Percentiles rank a stretch among this genome's conserved stretches.
Evolutionary conservation across 495 filamentous ascomycete genomes (phyloP).

Genomic region (Aspergillus bridgeri): DNA sequence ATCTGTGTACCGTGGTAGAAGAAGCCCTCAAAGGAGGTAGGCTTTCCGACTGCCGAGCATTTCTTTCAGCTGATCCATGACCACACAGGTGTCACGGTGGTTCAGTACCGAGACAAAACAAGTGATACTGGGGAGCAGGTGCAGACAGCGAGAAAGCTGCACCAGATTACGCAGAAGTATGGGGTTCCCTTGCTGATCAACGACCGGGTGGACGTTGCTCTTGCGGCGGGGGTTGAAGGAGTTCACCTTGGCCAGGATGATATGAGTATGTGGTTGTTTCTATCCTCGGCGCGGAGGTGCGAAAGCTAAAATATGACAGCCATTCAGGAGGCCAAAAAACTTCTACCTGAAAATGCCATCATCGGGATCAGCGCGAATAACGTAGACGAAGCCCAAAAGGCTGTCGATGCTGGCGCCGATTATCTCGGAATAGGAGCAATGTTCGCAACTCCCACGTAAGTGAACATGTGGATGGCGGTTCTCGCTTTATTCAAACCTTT

Average conservation of each 20-base stretch:
- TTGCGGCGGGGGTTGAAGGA: conserved; percentile 82
- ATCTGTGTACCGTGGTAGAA: conserved; percentile 72
- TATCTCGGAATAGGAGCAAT: conserved; percentile 89
- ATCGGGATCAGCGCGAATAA: conserved; percentile 70
- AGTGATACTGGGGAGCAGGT: conserved; percentile 73
- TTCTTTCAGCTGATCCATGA: conserved; percentile 17
- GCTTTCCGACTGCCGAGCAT: conserved; percentile 4
- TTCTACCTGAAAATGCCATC: conserved; percentile 69
- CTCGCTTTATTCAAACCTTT: neutral
- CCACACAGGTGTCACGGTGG: conserved; percentile 66
- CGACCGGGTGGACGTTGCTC: conserved; percentile 88
- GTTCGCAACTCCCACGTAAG: conserved; percentile 77
- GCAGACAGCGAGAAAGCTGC: conserved; percentile 64
- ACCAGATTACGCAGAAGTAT: conserved; percentile 62
- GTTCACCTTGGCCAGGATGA: conserved; percentile 96
- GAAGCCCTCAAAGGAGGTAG: conserved; percentile 69
- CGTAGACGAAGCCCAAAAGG: conserved; percentile 62
- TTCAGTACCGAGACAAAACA: conserved; percentile 88
- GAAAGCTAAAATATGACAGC: conserved; percentile 34
- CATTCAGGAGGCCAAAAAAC: conserved; percentile 59
- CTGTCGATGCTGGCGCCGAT: conserved; percentile 69
- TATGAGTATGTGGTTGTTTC: conserved; percentile 52
- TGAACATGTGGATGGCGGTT: neutral
- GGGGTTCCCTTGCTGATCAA: conserved; percentile 87
- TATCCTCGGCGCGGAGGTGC: neutral